Conservation (phyloP, 441 rosid species). For the Omphalea diandra region DNA sequence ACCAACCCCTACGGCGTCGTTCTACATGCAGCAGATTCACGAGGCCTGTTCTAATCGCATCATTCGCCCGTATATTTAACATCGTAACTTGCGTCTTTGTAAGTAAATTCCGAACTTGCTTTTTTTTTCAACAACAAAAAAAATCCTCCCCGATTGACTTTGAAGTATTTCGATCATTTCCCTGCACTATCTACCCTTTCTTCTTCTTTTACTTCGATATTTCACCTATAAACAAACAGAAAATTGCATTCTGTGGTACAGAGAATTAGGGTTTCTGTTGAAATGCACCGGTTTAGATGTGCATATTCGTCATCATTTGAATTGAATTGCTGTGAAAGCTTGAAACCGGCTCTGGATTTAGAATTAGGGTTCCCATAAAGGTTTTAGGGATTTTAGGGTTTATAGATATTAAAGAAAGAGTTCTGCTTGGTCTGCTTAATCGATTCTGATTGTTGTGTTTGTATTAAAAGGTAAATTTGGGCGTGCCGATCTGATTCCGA, state of each 20-base stretch:
- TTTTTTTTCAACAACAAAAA: constrained; percentile 7
- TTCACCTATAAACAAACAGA: background rate
- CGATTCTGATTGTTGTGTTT: constrained; percentile 19
- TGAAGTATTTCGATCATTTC: background rate
- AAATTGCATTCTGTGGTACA: background rate
- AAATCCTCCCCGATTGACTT: constrained; percentile 5
- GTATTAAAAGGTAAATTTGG: constrained; percentile 26
- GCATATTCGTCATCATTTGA: background rate
- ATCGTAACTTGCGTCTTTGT: constrained; percentile 1
- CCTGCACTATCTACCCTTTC: background rate
- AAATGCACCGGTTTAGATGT: background rate
- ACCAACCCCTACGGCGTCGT: constrained; percentile 13
- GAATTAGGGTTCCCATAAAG: constrained; percentile 37
- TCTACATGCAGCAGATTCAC: constrained; percentile 2
- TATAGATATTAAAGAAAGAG: constrained; percentile 26
- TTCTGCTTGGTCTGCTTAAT: constrained; percentile 25
- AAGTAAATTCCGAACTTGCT: constrained; percentile 2
- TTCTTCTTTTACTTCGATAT: background rate
- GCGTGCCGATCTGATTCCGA: constrained; percentile 27
- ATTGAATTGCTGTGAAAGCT: constrained; percentile 29
- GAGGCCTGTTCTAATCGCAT: constrained; percentile 1
- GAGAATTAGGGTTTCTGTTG: constrained; percentile 13
- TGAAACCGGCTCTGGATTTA: constrained; percentile 19
- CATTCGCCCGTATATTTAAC: background rate
- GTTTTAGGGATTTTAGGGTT: constrained; percentile 45